Base-by-base conservation (phyloP, 164 flowering plant species). In the Amborella trichopoda region DNA sequence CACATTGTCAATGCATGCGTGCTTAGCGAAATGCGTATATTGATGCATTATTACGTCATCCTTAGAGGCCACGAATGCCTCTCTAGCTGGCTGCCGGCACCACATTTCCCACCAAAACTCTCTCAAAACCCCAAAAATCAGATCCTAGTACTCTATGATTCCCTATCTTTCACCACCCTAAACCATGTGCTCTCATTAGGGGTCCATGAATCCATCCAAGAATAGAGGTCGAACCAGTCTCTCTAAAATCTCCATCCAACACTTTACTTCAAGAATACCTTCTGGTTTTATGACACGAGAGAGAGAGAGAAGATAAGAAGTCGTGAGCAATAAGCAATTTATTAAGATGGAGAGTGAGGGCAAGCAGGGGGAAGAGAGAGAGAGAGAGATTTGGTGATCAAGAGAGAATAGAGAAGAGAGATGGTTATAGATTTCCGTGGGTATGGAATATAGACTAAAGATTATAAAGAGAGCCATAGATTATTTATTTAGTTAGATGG, bases 21-120 rank as follows among this genome's bases (percentile, higher is more conserved):
- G 96, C 1, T 71, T 77, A 3, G 87, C 60, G 5, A 58, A 25
- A 3, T 96, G 99, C 63, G 58, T 53, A 37, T 68, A 93, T 14
- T 52, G 59, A n/a, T n/a, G n/a, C 6, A 58, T 76, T 54, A 70
- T 77, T 19, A 68, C 77, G 50, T 75, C 80, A 42, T 22, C 62
- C 19, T 37, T 21, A 18, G 89, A 91, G 18, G 73, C 37, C 46
- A 56, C 9, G 43, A 84, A 30, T 17, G 88, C 83, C 63, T 88
- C 85, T 50, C 77, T 62, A 3, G 97, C 96, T 36, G 99, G 96
- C 38, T n/a, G n/a, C n/a, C n/a, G n/a, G n/a, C n/a, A 93, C 50
- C 25, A 93, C 96, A 50, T 78, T 75, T 46, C 74, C 95, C 95
- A 93, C 99, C 99, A 93, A 60, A 93, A 93, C 50, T 93, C 99